These are phyloP conservation scores for Forsythia suspensa DNA, from an alignment of 257 asterid genomes.

Conservation along the genomic window DNA sequence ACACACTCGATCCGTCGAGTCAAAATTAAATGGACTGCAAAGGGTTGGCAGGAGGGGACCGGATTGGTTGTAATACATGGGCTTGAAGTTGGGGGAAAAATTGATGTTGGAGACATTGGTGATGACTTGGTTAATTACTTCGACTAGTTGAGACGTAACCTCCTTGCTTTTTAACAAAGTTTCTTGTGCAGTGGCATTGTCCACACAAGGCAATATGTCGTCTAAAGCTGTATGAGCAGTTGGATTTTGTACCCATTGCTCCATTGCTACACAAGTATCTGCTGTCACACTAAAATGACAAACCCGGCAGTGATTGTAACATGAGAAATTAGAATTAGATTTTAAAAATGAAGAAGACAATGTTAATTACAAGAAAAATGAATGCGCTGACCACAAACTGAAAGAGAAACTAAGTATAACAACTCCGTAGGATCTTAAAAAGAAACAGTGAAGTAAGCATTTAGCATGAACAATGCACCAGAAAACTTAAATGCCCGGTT, in stretches of 20 bases:
- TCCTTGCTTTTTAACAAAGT: conserved; percentile 63
- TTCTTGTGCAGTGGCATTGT: conserved; percentile 71
- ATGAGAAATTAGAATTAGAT: neutral
- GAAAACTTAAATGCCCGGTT: neutral
- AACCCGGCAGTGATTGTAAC: neutral
- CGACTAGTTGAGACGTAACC: conserved; percentile 69
- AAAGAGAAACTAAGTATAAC: neutral
- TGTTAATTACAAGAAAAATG: neutral
- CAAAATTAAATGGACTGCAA: conserved; percentile 73
- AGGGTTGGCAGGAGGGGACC: conserved; percentile 84
- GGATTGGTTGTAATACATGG: conserved; percentile 80
- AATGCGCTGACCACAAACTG: neutral
- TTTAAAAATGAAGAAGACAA: neutral
- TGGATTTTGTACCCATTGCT: conserved; percentile 83
- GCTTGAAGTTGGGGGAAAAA: conserved; percentile 65
- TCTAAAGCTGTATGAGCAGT: conserved; percentile 82
- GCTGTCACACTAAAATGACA: conserved; percentile 54
- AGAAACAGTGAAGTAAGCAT: neutral
- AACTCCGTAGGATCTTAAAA: neutral
- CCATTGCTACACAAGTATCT: conserved; percentile 87
- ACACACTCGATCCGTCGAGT: conserved; percentile 62
- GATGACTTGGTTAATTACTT: conserved; percentile 65
- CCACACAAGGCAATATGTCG: conserved; percentile 81
- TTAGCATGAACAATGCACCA: neutral
- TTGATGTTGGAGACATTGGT: conserved; percentile 82